Evolutionary conservation across 352 stramenopile species (phyloP).

Genomic region (Phytophthora pluvialis): DNA sequence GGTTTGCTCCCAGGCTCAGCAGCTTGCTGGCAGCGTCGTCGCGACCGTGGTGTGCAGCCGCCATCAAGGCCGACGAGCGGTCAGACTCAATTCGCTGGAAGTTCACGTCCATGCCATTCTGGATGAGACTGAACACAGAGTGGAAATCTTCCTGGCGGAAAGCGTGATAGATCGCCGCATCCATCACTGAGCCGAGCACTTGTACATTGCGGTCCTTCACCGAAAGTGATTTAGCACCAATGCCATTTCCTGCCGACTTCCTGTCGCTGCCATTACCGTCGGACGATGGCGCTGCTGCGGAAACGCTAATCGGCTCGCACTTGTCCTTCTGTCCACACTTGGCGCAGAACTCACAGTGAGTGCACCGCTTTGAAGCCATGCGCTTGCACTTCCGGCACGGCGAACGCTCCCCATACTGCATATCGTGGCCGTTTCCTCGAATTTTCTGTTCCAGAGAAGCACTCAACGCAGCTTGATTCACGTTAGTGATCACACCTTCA

Average conservation of each 20-base stretch:
- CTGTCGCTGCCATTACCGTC: constrained; percentile 7
- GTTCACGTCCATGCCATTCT: constrained; percentile 88
- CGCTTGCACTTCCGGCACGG: constrained; percentile 71
- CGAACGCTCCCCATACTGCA: constrained; percentile 75
- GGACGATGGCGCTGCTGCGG: constrained; percentile 11
- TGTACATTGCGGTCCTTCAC: constrained; percentile 78
- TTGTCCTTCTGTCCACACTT: constrained; percentile 79
- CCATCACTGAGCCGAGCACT: constrained; percentile 84
- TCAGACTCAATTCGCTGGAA: constrained; percentile 86
- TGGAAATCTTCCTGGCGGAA: constrained; percentile 84
- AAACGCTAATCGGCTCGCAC: constrained; percentile 50
- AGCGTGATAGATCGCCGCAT: constrained; percentile 81
- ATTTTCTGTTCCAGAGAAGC: constrained; percentile 82
- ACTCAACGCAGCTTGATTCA: constrained; percentile 67
- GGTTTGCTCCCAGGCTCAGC: constrained; percentile 70
- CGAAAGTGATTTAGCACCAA: constrained; percentile 48
- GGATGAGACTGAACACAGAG: constrained; percentile 78
- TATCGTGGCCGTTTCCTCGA: constrained; percentile 64
- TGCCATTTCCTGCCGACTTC: constrained; percentile 15
- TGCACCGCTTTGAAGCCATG: constrained; percentile 82
- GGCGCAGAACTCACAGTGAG: constrained; percentile 65
- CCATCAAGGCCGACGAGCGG: constrained; percentile 77
- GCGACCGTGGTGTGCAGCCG: constrained; percentile 78
- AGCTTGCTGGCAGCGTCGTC: constrained; percentile 76
- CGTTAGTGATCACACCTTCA: constrained; percentile 80